Percentiles rank a stretch among this genome's conserved stretches.
phyloP scores from a whole-genome alignment of 1,284 basidiomycete species.

The Cystobasidiaceae sp. region DNA sequence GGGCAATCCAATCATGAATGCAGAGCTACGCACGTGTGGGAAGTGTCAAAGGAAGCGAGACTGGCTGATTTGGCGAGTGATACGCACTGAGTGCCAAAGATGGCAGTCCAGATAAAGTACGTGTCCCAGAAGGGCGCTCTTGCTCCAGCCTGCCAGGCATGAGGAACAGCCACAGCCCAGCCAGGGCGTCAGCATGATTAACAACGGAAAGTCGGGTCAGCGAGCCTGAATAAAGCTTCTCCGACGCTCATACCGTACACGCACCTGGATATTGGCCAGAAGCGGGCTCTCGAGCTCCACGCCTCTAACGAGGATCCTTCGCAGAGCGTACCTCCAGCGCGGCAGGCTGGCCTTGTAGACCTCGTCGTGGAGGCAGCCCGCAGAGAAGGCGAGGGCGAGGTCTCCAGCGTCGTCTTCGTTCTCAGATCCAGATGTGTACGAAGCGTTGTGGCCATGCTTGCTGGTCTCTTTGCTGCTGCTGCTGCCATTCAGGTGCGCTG shows the following conservation, averaged over 20 bases:
- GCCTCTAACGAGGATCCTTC: conserved; percentile 57
- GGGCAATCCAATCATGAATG: conserved; percentile 87
- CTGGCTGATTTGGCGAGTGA: neutral
- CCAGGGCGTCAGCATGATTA: neutral
- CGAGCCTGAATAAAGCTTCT: neutral
- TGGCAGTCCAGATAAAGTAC: conserved; percentile 86
- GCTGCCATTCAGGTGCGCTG: too few relatives aligned
- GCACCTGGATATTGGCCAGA: conserved; percentile 68
- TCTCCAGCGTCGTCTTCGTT: neutral
- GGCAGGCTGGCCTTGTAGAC: conserved; percentile 63
- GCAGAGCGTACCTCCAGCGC: conserved; percentile 62
- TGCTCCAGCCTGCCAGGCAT: conserved; percentile 52
- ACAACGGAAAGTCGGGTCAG: neutral
- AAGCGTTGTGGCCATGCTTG: neutral
- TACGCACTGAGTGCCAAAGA: conserved; percentile 62
- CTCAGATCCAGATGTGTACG: neutral
- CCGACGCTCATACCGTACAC: neutral
- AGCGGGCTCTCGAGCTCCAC: conserved; percentile 62
- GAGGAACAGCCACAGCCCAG: neutral
- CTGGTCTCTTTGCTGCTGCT: neutral
- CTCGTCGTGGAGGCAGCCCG: conserved; percentile 49
- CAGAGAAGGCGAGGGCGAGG: conserved; percentile 21
- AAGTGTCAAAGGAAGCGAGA: neutral
- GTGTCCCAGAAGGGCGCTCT: conserved; percentile 69
- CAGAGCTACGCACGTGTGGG: conserved; percentile 49